A percentile compares a stretch with the other conserved stretches of the same genome.
phyloP scores from a whole-genome alignment of 148 eudicot species.

The Camellia granthamiana region DNA sequence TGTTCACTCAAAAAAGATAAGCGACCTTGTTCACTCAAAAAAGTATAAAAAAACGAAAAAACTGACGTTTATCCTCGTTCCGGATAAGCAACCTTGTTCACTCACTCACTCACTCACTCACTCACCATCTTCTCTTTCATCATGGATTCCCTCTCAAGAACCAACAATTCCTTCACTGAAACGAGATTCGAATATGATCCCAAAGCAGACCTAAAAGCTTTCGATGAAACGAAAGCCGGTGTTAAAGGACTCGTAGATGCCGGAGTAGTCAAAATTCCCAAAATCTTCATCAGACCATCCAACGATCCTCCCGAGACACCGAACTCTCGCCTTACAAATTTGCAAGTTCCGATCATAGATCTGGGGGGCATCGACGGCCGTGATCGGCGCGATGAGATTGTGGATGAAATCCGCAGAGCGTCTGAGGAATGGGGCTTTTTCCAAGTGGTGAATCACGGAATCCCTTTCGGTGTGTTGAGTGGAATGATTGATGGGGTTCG shows the following conservation, averaged over 20 bases:
- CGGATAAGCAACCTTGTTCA: too few species aligned
- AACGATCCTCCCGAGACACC: slow-evolving; percentile 22
- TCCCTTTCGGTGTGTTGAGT: slow-evolving; percentile 8
- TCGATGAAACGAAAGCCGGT: slow-evolving; percentile 37
- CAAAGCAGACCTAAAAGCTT: slow-evolving; percentile 21
- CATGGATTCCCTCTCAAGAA: neutral
- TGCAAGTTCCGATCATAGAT: slow-evolving; percentile 23
- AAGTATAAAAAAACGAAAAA: too few species aligned
- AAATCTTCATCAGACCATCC: slow-evolving; percentile 27
- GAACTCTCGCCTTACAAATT: neutral
- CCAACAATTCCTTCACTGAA: too few species aligned
- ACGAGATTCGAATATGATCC: too few species aligned
- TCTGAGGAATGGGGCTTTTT: slow-evolving; percentile 32
- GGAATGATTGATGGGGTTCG: slow-evolving; percentile 12
- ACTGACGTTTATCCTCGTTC: too few species aligned
- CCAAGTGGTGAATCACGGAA: slow-evolving; percentile 37
- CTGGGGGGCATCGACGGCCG: neutral
- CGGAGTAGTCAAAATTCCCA: slow-evolving; percentile 20
- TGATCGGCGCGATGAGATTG: neutral
- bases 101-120: too few species aligned
- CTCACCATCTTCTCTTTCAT: too few species aligned
- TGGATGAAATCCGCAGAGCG: slow-evolving; percentile 17
- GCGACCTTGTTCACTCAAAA: too few species aligned
- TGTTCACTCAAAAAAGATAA: too few species aligned
- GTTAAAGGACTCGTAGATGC: slow-evolving; percentile 37